Evolutionary conservation across 148 eudicot genomes (phyloP).

Genomic region (Chenopodium album): DNA sequence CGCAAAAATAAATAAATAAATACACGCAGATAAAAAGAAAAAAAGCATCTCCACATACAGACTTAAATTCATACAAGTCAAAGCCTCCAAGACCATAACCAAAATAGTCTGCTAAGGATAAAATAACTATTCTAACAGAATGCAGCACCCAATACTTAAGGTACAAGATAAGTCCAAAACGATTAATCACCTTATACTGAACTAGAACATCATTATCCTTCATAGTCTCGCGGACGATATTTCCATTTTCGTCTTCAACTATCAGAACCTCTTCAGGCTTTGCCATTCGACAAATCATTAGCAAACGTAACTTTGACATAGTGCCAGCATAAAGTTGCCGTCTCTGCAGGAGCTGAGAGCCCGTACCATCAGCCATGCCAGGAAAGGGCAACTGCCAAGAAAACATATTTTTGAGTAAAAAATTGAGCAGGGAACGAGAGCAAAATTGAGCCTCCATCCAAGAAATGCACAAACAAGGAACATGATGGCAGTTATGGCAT

Average conservation of each 20-base stretch:
- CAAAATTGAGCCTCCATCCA: not conserved
- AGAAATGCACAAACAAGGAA: not conserved
- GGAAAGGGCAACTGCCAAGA: constrained; percentile 54
- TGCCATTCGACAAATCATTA: constrained; percentile 98
- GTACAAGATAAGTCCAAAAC: not conserved
- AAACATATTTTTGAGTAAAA: constrained; percentile 3
- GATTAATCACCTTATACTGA: constrained; percentile 76
- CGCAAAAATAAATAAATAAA: not conserved
- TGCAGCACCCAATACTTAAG: not conserved
- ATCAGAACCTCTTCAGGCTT: constrained; percentile 99
- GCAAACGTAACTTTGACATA: constrained; percentile 83
- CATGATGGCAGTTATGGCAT: not conserved
- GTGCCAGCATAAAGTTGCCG: constrained; percentile 78
- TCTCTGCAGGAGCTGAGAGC: constrained; percentile 66
- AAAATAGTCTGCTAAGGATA: not conserved
- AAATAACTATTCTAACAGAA: not conserved
- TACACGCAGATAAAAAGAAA: not conserved
- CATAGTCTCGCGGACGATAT: constrained; percentile 99
- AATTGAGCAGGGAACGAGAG: not conserved
- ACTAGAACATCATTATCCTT: constrained; percentile 98
- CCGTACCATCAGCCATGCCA: constrained; percentile 70
- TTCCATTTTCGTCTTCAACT: constrained; percentile 99
- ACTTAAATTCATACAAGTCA: not conserved
- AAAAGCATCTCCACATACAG: not conserved
- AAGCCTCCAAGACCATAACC: not conserved